Base-by-base conservation (phyloP, 192 early-diverging fungal species). In the Backusella psychrophila region DNA sequence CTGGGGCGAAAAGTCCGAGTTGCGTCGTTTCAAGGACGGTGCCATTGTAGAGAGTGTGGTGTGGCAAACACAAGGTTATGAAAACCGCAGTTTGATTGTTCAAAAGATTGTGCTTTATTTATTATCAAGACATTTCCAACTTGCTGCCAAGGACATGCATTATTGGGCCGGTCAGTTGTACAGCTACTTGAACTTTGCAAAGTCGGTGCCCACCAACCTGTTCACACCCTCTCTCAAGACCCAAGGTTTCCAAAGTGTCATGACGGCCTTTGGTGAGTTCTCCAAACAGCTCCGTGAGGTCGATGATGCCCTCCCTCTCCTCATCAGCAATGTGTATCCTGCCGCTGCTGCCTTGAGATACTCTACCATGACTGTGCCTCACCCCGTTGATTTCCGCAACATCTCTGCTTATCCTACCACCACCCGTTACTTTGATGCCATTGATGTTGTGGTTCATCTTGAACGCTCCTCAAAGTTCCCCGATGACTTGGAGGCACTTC, bases 11-110 rank as follows among this genome's bases (percentile, higher is more conserved):
- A 91, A 91, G 39, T 88, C 95, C 4, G 96, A 97, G 78, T 80
- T 97, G 68, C 91, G 98, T 36, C 91, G 98, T 17, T 99, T 98
- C 90, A 92, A 95, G 78, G 95, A 99, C 78, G 96, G 96, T 23
- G 90, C 89, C 66, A 98, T 99, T 80, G 72, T 90, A 6, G 92
- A 96, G 83, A 94, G 94, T 85, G 93, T 96, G 6, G 93, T 97
- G 0, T 99, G 95, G 90, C 85, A 87, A 23, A 74, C 86, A 11
- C 79, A 79, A 23, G 86, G 87, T 52, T 83, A 84, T 31, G 94
- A 96, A 71, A 81, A 85, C 23, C 87, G 91, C 2, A 85, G 90
- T 14, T 76, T 93, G 42, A 90, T 97, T 75, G 89, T 98, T 15
- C 90, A 91, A 39, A 88, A 89, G 42, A 96, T 96, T 88, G 90